These are phyloP conservation scores for Cotoneaster glaucophyllus DNA, from an alignment of 306 rosid genomes.

Conservation along the genomic window DNA sequence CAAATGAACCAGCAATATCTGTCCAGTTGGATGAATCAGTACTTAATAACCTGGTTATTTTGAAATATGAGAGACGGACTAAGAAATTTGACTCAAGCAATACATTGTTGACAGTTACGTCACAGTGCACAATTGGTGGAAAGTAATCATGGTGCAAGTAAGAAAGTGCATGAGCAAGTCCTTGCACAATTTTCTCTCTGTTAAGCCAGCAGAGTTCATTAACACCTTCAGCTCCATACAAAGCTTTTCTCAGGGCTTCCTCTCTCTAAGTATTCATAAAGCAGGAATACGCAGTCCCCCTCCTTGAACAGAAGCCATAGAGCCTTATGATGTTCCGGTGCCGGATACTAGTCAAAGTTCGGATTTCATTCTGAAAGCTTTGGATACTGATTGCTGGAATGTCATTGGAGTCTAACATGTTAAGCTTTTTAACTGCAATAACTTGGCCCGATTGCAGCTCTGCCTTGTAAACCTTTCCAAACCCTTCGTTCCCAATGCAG, in stretches of 20 bases:
- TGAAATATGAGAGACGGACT: no score
- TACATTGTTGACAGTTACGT: slow-evolving; percentile 29
- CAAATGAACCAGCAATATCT: no score
- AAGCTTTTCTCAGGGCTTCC: slow-evolving; percentile 4
- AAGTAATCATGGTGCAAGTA: slow-evolving; percentile 49
- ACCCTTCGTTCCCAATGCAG: slow-evolving; percentile 57
- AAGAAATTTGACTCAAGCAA: no score
- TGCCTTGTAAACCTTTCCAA: slow-evolving; percentile 54
- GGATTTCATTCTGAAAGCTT: slow-evolving; percentile 40
- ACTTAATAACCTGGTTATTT: slow-evolving; percentile 25
- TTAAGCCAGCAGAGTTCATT: slow-evolving; percentile 28
- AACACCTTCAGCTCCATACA: slow-evolving; percentile 29
- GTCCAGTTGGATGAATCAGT: neutral
- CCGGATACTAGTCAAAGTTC: slow-evolving; percentile 33
- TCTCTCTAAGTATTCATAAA: neutral
- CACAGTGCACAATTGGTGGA: slow-evolving; percentile 50
- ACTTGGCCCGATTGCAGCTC: slow-evolving; percentile 2
- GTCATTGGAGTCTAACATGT: slow-evolving; percentile 27
- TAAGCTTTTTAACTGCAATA: slow-evolving; percentile 25
- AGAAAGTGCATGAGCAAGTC: slow-evolving; percentile 51
- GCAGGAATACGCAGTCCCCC: neutral
- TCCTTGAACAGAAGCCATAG: slow-evolving; percentile 42
- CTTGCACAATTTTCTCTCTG: slow-evolving; percentile 39
- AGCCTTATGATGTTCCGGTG: slow-evolving; percentile 57
- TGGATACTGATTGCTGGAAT: slow-evolving; percentile 24